These are phyloP conservation scores for Myxozyma neglecta DNA, from an alignment of 805 yeast genomes.

Conservation along the genomic window DNA sequence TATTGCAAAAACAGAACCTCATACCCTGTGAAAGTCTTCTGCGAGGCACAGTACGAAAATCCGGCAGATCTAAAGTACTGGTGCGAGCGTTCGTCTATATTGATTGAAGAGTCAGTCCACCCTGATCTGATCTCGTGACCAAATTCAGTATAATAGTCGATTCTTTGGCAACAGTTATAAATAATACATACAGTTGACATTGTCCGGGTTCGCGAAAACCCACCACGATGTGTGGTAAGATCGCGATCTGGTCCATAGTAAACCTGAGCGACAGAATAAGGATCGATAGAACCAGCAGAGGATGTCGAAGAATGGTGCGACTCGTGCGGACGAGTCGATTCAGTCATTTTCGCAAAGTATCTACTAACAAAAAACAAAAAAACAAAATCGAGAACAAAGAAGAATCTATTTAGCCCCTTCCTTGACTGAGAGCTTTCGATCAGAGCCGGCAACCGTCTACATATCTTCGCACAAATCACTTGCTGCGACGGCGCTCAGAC, in stretches of 20 bases:
- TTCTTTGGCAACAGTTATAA: neutral
- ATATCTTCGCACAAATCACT: too few relatives aligned
- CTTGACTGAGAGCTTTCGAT: too few relatives aligned
- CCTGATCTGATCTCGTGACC: neutral
- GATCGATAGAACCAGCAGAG: slow-evolving; percentile 47
- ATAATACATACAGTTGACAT: slow-evolving; percentile 22
- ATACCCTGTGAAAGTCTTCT: slow-evolving; percentile 33
- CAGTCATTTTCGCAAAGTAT: neutral
- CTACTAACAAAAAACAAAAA: neutral
- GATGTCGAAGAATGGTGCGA: slow-evolving; percentile 18
- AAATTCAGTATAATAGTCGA: neutral
- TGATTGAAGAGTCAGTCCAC: neutral
- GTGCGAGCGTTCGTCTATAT: slow-evolving; percentile 3
- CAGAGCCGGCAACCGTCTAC: too few relatives aligned
- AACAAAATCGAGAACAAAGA: neutral
- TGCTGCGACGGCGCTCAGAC: too few relatives aligned
- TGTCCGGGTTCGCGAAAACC: slow-evolving; percentile 45
- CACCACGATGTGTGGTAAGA: slow-evolving; percentile 41
- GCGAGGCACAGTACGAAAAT: slow-evolving; percentile 14
- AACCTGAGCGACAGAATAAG: slow-evolving; percentile 64
- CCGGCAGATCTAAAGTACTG: neutral
- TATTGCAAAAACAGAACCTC: slow-evolving; percentile 30
- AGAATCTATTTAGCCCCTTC: too few relatives aligned
- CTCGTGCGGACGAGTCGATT: neutral
- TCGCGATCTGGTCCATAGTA: slow-evolving; percentile 60